Percentiles rank a stretch among this genome's conserved stretches.
Evolutionary conservation across 192 early-diverging fungal species (phyloP).

Genomic region (Umbelopsis vinacea): DNA sequence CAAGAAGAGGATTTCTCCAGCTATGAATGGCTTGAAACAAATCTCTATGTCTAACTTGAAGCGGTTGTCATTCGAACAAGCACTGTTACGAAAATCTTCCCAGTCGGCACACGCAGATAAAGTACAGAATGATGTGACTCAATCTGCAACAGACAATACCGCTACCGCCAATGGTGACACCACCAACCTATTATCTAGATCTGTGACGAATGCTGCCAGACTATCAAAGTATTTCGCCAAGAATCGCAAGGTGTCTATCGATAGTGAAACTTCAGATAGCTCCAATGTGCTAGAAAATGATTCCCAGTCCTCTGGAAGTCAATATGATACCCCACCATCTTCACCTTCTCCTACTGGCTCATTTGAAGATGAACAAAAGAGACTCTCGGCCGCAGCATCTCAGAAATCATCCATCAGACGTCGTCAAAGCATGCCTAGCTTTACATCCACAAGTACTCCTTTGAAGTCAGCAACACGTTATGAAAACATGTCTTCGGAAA

Average conservation of each 20-base stretch:
- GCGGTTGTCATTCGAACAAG: neutral
- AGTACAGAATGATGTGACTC: neutral
- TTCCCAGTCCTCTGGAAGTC: neutral
- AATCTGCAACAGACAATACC: neutral
- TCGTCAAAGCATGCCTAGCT: conserved; percentile 19
- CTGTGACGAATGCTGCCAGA: neutral
- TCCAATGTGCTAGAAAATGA: conserved; percentile 3
- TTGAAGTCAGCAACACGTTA: neutral
- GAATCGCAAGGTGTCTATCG: neutral
- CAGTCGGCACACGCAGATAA: too few species aligned
- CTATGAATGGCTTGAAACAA: conserved; percentile 4
- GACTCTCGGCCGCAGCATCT: neutral
- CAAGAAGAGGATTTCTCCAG: conserved; percentile 8
- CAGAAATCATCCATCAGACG: neutral
- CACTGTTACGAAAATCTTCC: neutral
- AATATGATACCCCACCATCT: conserved; percentile 4
- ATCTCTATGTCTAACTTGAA: neutral
- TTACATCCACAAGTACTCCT: neutral
- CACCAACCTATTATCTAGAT: neutral
- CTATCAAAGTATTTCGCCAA: neutral
- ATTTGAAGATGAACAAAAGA: neutral
- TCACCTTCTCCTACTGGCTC: conserved; percentile 6
- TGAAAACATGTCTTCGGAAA: neutral
- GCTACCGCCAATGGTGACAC: neutral
- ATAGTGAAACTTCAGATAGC: conserved; percentile 8